These are phyloP conservation scores for Silene latifolia DNA, from an alignment of 148 eudicot genomes.

Conservation along the genomic window DNA sequence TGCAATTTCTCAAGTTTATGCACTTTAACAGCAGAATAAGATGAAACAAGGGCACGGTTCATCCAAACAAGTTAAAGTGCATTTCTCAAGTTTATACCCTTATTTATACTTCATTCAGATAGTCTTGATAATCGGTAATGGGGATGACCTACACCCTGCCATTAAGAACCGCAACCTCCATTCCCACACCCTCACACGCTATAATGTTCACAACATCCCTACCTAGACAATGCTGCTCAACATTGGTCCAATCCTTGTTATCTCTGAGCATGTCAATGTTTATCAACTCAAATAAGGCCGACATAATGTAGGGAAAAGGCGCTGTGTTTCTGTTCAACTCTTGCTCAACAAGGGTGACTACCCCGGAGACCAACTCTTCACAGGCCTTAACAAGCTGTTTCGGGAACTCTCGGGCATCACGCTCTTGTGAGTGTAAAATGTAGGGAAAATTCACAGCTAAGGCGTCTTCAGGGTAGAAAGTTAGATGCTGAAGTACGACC, in stretches of 20 bases:
- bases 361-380: background rate
- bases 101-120: too few species aligned
- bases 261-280: slow-evolving; percentile 39
- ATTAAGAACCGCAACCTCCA: slow-evolving; percentile 58
- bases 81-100: too few species aligned
- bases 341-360: slow-evolving; percentile 22
- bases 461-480: slow-evolving; percentile 38
- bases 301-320: too few species aligned
- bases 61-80: too few species aligned
- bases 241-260: slow-evolving; percentile 44
- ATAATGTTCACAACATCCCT: slow-evolving; percentile 52
- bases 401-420: slow-evolving; percentile 41
- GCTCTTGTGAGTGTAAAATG: slow-evolving; percentile 51
- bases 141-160: slow-evolving; percentile 52
- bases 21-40: too few species aligned
- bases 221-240: slow-evolving; percentile 63
- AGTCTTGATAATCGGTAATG: too few species aligned
- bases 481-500: slow-evolving; percentile 15
- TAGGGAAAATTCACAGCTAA: slow-evolving; percentile 53
- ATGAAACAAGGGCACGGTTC: too few species aligned
- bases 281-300: slow-evolving; percentile 55
- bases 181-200: slow-evolving; percentile 60
- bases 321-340: too few species aligned
- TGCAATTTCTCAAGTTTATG: too few species aligned
- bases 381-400: slow-evolving; percentile 45